phyloP scores from a whole-genome alignment of 495 filamentous ascomycete genomes.

The Parathielavia hyrcaniae region DNA sequence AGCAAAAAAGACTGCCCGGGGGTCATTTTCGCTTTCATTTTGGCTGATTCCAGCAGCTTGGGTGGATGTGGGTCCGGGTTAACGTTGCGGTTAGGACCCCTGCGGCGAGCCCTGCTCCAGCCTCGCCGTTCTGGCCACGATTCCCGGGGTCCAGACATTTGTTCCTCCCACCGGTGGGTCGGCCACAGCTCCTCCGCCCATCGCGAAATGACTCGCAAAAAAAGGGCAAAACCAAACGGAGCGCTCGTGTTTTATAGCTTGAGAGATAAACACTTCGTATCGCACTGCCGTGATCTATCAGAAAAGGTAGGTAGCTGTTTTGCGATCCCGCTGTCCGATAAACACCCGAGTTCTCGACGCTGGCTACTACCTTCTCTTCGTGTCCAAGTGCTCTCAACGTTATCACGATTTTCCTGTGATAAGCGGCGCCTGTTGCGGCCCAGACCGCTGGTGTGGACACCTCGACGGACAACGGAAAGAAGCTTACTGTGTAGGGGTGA shows the following conservation, averaged over 20 bases:
- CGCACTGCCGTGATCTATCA: not conserved
- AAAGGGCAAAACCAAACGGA: not conserved
- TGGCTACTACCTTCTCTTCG: conserved; percentile 9
- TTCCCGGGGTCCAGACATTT: not conserved
- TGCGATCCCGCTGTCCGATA: not conserved
- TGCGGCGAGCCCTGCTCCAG: conserved; percentile 3
- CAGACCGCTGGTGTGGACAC: not conserved
- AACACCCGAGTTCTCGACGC: not conserved
- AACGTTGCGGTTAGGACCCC: too few relatives aligned
- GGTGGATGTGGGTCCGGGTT: not conserved
- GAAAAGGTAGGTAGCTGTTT: not conserved
- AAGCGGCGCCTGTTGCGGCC: conserved; percentile 8
- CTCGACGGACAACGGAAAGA: conserved; percentile 7
- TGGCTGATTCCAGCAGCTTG: conserved; percentile 7
- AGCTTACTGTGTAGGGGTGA: conserved; percentile 1
- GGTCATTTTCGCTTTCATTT: not conserved
- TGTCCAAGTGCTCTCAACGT: conserved; percentile 7
- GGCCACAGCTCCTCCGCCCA: not conserved
- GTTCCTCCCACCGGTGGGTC: too few relatives aligned
- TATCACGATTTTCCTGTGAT: conserved; percentile 9
- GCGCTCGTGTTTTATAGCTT: not conserved
- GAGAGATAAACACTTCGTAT: too few relatives aligned
- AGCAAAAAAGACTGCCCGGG: not conserved
- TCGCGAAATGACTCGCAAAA: not conserved
- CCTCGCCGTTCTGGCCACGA: too few relatives aligned